Evolutionary conservation across 768 basidiomycete genomes (phyloP).

Genomic region (Leccinum rimulosum): DNA sequence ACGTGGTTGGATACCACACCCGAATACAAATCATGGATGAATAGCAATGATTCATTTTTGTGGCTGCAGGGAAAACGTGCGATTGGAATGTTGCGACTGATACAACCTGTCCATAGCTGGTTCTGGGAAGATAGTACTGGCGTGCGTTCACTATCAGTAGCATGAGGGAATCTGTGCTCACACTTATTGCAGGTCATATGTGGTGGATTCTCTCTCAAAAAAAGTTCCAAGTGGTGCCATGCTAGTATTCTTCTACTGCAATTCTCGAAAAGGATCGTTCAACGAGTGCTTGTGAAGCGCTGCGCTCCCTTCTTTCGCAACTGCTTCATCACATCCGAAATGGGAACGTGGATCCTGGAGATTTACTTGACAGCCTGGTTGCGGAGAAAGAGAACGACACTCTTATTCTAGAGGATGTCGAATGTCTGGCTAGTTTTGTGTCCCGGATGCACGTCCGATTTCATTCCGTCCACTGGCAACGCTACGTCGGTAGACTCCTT

Average conservation of each 20-base stretch:
- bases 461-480: not conserved
- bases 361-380: not conserved
- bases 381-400: constrained; percentile 1
- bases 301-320: constrained; percentile 18
- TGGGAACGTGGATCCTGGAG: not conserved
- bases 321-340: constrained; percentile 5
- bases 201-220: constrained; percentile 4
- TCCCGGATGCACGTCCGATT: constrained; percentile 1
- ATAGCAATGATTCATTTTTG: no score
- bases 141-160: constrained; percentile 4
- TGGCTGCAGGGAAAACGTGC: no score
- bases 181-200: constrained; percentile 1
- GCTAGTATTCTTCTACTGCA: constrained; percentile 18
- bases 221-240: not conserved
- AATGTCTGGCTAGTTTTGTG: constrained; percentile 3
- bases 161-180: not conserved
- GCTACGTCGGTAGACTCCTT: no score
- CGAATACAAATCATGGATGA: no score
- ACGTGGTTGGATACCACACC: no score
- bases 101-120: no score
- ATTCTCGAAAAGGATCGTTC: constrained; percentile 8
- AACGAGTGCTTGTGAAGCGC: constrained; percentile 2
- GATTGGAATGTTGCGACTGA: no score
- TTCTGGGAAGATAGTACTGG: not conserved
- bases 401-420: not conserved